Conservation (phyloP, 306 rosid genomes). For the Crotalaria pallida region DNA sequence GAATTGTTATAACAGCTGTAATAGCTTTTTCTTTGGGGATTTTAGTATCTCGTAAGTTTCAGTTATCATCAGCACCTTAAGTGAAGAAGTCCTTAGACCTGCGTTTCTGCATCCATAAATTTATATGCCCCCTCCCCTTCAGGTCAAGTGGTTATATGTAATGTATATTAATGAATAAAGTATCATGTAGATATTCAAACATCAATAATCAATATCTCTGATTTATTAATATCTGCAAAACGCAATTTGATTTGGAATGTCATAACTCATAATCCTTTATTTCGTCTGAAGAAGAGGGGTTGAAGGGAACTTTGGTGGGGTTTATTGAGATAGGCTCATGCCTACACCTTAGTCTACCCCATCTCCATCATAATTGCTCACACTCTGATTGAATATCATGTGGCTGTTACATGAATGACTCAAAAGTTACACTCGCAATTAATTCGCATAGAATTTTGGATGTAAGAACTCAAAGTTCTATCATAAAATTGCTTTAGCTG, state of each 20-base stretch:
- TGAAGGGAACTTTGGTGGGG: neutral
- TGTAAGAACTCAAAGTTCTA: neutral
- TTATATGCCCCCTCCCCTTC: constrained; percentile 12
- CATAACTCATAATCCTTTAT: neutral
- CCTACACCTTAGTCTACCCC: neutral
- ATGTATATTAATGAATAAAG: constrained; percentile 8
- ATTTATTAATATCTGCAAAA: constrained; percentile 9
- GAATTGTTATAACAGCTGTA: constrained; percentile 43
- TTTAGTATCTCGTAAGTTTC: constrained; percentile 29
- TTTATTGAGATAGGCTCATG: neutral
- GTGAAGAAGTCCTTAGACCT: neutral
- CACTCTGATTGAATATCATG: neutral
- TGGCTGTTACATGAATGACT: neutral
- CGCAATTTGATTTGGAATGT: neutral
- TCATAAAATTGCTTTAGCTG: neutral
- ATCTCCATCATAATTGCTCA: constrained; percentile 1
- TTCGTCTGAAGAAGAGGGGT: neutral
- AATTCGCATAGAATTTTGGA: neutral
- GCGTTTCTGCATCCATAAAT: constrained; percentile 9
- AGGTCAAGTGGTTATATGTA: neutral
- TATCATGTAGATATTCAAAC: constrained; percentile 9
- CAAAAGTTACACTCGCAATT: neutral
- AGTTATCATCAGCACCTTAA: constrained; percentile 21
- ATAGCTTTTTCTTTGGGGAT: constrained; percentile 62
- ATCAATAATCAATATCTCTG: neutral